Percentiles rank a stretch among this genome's conserved stretches.
These are phyloP conservation scores for Fonsecaea pedrosoi DNA, from an alignment of 2,329 filamentous ascomycete species.

Conservation along the genomic window DNA sequence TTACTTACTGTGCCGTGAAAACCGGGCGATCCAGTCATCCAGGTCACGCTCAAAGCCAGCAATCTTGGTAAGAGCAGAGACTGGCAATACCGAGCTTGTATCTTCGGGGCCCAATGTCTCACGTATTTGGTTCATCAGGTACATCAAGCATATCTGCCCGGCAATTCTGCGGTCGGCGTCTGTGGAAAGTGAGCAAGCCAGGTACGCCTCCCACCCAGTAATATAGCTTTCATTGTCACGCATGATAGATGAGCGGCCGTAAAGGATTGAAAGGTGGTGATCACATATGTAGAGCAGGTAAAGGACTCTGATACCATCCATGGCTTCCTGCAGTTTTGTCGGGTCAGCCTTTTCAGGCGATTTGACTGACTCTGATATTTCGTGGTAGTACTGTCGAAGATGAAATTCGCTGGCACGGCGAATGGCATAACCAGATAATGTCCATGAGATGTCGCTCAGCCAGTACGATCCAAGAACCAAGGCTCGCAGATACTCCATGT, in stretches of 20 bases:
- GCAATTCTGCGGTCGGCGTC: conserved; percentile 47
- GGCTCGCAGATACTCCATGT: conserved; percentile 59
- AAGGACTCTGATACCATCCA: conserved; percentile 46
- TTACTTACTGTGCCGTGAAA: conserved; percentile 39
- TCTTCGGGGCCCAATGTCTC: conserved; percentile 54
- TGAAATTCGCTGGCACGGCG: conserved; percentile 53
- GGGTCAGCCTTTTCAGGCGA: conserved; percentile 37
- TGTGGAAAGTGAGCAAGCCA: conserved; percentile 44
- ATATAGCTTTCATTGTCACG: conserved; percentile 47
- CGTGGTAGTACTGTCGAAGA: conserved; percentile 52
- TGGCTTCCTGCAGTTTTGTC: conserved; percentile 38
- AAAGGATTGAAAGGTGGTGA: conserved; percentile 54
- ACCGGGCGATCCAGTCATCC: conserved; percentile 46
- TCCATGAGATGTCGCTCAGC: conserved; percentile 60
- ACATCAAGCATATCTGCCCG: conserved; percentile 54
- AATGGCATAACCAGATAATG: conserved; percentile 53
- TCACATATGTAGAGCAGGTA: conserved; percentile 55
- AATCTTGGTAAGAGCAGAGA: conserved; percentile 50
- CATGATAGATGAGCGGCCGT: conserved; percentile 53
- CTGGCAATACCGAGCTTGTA: conserved; percentile 42
- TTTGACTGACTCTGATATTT: conserved; percentile 40
- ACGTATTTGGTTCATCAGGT: conserved; percentile 53
- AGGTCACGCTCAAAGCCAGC: conserved; percentile 50
- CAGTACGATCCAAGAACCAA: conserved; percentile 63
- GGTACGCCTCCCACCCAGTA: conserved; percentile 46